These are phyloP conservation scores for Poa pratensis DNA, from an alignment of 176 grass and related monocot genomes.

Conservation along the genomic window DNA sequence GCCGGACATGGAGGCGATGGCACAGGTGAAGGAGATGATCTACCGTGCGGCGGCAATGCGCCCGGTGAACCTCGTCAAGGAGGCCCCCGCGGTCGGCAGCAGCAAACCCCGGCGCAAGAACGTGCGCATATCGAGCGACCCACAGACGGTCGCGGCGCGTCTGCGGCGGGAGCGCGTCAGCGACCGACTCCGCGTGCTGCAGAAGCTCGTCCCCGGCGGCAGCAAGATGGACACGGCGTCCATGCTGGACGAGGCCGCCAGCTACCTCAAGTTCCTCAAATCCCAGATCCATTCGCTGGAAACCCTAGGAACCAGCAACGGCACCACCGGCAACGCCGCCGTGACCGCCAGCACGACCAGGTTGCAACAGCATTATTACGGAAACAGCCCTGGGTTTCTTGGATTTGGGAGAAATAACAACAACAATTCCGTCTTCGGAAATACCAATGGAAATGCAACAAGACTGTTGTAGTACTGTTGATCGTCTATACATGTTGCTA, in stretches of 20 bases:
- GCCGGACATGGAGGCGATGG: conserved; percentile 81
- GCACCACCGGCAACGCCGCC: not conserved
- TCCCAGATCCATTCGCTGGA: conserved; percentile 83
- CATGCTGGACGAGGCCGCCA: conserved; percentile 93
- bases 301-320: conserved; percentile 51
- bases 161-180: conserved; percentile 78
- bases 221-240: conserved; percentile 94
- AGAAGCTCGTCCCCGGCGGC: conserved; percentile 77
- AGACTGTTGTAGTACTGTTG: conserved; percentile 38
- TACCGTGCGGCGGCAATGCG: conserved; percentile 83
- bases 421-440: conserved; percentile 42
- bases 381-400: conserved; percentile 8
- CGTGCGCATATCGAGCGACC: conserved; percentile 85
- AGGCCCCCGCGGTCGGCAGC: not conserved
- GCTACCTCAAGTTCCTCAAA: conserved; percentile 96
- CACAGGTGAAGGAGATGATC: conserved; percentile 91
- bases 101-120: conserved; percentile 71
- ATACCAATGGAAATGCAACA: conserved; percentile 40
- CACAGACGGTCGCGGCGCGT: conserved; percentile 82
- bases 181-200: conserved; percentile 78
- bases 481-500: conserved; percentile 36
- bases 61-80: conserved; percentile 59
- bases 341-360: conserved; percentile 7
- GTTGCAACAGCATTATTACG: conserved; percentile 25
- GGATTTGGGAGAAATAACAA: conserved; percentile 42